Base-by-base conservation (phyloP, 371 early-diverging fungal species). In the Mucor lusitanicus region DNA sequence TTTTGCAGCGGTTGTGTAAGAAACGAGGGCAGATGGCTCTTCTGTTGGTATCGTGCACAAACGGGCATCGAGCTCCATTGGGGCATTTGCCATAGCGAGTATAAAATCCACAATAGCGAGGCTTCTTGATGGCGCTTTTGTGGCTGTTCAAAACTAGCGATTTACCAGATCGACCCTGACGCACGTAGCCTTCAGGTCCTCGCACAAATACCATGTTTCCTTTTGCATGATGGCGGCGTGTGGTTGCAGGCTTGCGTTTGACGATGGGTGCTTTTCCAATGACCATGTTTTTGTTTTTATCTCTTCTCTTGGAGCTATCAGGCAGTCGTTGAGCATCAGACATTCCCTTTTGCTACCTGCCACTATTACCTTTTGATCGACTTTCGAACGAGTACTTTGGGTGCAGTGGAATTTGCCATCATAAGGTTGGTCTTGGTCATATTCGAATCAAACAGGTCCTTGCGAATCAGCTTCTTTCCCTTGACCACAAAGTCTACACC, bases 11-110 rank as follows among this genome's bases (percentile, higher is more conserved):
- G 17, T 81, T 77, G 19, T 79, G 76, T 5, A 87, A 67, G 63
- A 84, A 87, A 35, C 75, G 73, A 48, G 83, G 80, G 64, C 88
- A 87, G 12, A 87, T 86, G 4, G 88, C 84, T 35, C 85, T 75
- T 40, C 81, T 83, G 25, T 61, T 61, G n/a, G 72, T 77, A 28
- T 86, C 86, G 57, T 87, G 88, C 0, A 71, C 42, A 59, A 86
- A 86, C 1, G 73, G 69, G 56, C 87, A 87, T 48, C 70, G 70
- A 21, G 80, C 80, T 2, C 33, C 67, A 17, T 68, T 67, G 6
- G 63, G 67, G 23, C 63, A 73, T 57, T 61, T 70, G 59, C 84
- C 84, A 40, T 79, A 79, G 1, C 84, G 76, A 15, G 84, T 83
- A 56, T 60, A 83, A 30, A 73, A 69, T 15, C 83, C 79, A 59